A percentile compares a stretch with the other conserved stretches of the same genome.
These are phyloP conservation scores for Aspergillus pseudoviridinutans DNA, from an alignment of 2,329 filamentous ascomycete genomes.

Conservation along the genomic window DNA sequence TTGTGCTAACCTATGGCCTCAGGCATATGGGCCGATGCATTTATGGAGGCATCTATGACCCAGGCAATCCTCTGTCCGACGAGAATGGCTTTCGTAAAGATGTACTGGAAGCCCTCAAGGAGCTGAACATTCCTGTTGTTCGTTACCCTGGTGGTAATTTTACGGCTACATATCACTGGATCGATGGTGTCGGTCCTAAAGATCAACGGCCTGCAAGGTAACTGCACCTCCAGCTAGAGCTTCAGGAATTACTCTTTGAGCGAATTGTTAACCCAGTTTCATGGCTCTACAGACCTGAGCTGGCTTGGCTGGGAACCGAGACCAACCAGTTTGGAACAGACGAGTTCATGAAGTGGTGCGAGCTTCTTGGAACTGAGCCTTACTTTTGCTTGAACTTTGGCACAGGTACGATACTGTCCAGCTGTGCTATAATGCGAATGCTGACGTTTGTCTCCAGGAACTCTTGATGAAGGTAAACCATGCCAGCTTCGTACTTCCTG, in stretches of 20 bases:
- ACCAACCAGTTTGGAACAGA: constrained; percentile 78
- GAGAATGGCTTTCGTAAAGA: constrained; percentile 73
- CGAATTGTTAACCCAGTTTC: neutral
- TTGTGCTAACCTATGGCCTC: constrained; percentile 14
- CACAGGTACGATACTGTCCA: constrained; percentile 54
- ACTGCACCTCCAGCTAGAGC: neutral
- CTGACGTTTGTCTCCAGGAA: constrained; percentile 21
- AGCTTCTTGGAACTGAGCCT: constrained; percentile 68
- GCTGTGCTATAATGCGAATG: constrained; percentile 11
- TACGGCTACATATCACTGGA: constrained; percentile 80
- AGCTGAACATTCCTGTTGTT: constrained; percentile 71
- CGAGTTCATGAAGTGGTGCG: constrained; percentile 81
- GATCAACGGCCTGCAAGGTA: constrained; percentile 61
- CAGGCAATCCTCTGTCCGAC: constrained; percentile 68
- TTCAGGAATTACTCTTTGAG: neutral
- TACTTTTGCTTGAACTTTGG: constrained; percentile 80
- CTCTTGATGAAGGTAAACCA: constrained; percentile 48
- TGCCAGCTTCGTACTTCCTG: neutral
- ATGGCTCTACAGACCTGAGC: constrained; percentile 55
- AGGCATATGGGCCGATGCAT: constrained; percentile 89
- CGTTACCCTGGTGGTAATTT: constrained; percentile 84
- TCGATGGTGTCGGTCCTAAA: constrained; percentile 71
- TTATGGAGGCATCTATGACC: constrained; percentile 82
- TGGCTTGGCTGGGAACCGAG: constrained; percentile 76
- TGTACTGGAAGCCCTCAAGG: constrained; percentile 68